Conservation (phyloP, 495 filamentous ascomycete species). For the Aspergillus cristatus region DNA sequence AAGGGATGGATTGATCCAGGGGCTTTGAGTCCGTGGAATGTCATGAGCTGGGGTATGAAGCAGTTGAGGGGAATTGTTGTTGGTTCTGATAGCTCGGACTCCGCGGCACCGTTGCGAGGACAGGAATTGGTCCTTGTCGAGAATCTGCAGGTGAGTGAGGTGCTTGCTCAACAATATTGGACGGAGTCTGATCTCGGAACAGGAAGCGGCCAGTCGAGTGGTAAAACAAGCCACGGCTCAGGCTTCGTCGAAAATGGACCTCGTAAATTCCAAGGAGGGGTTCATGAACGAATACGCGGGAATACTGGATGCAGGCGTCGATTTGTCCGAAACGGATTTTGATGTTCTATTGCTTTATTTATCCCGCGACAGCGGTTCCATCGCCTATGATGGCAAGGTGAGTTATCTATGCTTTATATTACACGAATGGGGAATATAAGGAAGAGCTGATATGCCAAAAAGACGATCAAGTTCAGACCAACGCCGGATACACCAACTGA, state of each 20-base stretch:
- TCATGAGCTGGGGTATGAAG: constrained; percentile 68
- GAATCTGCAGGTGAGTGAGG: constrained; percentile 40
- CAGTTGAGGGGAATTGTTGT: constrained; percentile 56
- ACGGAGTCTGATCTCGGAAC: constrained; percentile 6
- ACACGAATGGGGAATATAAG: constrained; percentile 2
- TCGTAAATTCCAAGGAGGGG: constrained; percentile 55
- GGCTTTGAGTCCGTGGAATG: constrained; percentile 44
- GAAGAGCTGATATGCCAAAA: constrained; percentile 12
- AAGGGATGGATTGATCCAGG: constrained; percentile 45
- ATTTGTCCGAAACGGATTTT: constrained; percentile 56
- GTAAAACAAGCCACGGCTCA: constrained; percentile 33
- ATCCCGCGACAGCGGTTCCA: constrained; percentile 53
- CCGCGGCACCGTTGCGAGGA: constrained; percentile 21
- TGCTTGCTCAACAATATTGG: neutral
- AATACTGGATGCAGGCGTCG: constrained; percentile 39
- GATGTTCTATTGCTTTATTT: constrained; percentile 64
- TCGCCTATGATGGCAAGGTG: constrained; percentile 58
- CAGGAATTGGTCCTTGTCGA: constrained; percentile 42
- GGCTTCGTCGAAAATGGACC: constrained; percentile 42
- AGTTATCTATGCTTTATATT: constrained; percentile 8
- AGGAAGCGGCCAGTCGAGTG: constrained; percentile 37
- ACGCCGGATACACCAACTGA: constrained; percentile 30
- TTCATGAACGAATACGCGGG: constrained; percentile 52
- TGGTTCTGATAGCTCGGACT: constrained; percentile 20
- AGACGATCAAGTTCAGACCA: constrained; percentile 66